phyloP scores from a whole-genome alignment of 352 stramenopile genomes.

The Globisporangium okanoganense region DNA sequence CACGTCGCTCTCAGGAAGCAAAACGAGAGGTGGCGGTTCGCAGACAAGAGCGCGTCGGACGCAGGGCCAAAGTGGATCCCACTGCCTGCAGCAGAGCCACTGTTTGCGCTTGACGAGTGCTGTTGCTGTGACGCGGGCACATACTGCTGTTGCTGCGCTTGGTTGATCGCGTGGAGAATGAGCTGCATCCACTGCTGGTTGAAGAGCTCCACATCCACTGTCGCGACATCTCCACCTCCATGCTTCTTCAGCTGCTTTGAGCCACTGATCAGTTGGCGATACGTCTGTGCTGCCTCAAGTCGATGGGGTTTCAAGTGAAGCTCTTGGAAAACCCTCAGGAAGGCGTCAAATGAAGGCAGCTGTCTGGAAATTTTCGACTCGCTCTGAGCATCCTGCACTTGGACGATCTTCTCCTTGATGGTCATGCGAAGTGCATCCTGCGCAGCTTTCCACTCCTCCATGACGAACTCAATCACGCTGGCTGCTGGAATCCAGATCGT shows the following conservation, averaged over 20 bases:
- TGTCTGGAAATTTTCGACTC: background rate
- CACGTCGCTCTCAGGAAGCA: constrained; percentile 37
- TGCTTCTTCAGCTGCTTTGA: constrained; percentile 4
- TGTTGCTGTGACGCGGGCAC: constrained; percentile 1
- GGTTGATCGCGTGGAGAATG: constrained; percentile 29
- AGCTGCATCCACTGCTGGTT: constrained; percentile 26
- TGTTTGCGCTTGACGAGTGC: background rate
- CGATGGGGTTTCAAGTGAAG: constrained; percentile 32
- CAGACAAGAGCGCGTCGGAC: constrained; percentile 24
- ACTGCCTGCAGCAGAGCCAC: background rate
- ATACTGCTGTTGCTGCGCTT: constrained; percentile 36
- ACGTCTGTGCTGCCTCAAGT: constrained; percentile 25
- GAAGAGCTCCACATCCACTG: constrained; percentile 22
- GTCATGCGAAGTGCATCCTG: constrained; percentile 22
- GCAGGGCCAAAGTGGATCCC: constrained; percentile 30
- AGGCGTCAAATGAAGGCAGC: constrained; percentile 21
- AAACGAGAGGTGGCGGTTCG: constrained; percentile 26
- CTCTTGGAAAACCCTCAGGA: constrained; percentile 23
- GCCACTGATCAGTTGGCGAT: constrained; percentile 26
- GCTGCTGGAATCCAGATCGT: constrained; percentile 52
- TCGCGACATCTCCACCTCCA: background rate
- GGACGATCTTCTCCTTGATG: constrained; percentile 26
- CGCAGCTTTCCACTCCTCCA: constrained; percentile 42
- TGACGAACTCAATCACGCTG: constrained; percentile 36
- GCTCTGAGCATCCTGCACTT: constrained; percentile 3